These are phyloP conservation scores for Rhizopogon sp. DNA, from an alignment of 768 basidiomycete species.

Conservation along the genomic window DNA sequence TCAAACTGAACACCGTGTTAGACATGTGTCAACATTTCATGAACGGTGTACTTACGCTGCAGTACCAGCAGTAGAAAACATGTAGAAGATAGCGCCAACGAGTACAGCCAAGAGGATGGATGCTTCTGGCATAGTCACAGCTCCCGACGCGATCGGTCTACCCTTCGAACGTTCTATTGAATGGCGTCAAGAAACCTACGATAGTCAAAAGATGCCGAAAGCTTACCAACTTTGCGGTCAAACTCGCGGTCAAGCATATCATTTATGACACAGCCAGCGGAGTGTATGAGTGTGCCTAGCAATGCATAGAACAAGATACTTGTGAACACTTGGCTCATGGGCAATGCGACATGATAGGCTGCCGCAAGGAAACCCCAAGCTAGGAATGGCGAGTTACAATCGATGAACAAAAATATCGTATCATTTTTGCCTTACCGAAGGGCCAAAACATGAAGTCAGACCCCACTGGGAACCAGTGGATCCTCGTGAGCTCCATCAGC, in stretches of 20 bases:
- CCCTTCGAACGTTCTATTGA: slow-evolving; percentile 41
- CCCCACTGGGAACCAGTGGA: not conserved
- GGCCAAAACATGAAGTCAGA: not conserved
- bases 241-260: slow-evolving; percentile 50
- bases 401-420: not conserved
- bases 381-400: not conserved
- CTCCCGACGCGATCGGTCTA: slow-evolving; percentile 45
- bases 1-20: slow-evolving; percentile 5
- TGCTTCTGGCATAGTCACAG: slow-evolving; percentile 39
- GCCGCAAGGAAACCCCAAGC: not conserved
- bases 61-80: slow-evolving; percentile 6
- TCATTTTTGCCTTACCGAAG: not conserved
- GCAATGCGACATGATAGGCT: not conserved
- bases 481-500: not conserved
- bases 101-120: slow-evolving; percentile 33
- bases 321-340: not conserved
- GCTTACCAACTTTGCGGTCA: slow-evolving; percentile 49
- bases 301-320: not conserved
- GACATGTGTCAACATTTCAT: not conserved
- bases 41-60: not conserved
- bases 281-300: slow-evolving; percentile 23
- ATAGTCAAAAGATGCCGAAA: not conserved
- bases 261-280: slow-evolving; percentile 51
- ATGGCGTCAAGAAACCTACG: not conserved
- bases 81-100: slow-evolving; percentile 4